These are phyloP conservation scores for Plasmodium knowlesi DNA, from an alignment of 169 alveolate species.

Conservation along the genomic window DNA sequence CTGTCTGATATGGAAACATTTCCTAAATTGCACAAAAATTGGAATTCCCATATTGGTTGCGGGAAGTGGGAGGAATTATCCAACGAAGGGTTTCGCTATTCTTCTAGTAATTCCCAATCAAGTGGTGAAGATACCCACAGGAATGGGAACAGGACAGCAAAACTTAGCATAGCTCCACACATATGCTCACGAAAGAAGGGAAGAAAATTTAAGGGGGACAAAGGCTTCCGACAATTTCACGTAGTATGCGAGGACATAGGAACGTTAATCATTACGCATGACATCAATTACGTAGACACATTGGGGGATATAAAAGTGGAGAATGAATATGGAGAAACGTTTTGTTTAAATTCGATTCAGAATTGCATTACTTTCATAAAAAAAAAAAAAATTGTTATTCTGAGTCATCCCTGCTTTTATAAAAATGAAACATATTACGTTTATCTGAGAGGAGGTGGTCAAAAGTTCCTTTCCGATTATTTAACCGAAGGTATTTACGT, in stretches of 20 bases:
- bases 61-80: background rate
- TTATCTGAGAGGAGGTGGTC: background rate
- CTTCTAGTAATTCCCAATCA: background rate
- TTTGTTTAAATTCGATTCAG: constrained; percentile 13
- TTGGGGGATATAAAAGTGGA: constrained; percentile 29
- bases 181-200: background rate
- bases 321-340: constrained; percentile 23
- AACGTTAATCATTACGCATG: constrained; percentile 9
- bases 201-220: background rate
- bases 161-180: background rate
- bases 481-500: constrained; percentile 12
- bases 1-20: background rate
- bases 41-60: background rate
- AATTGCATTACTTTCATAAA: constrained; percentile 22
- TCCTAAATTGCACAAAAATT: background rate
- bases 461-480: constrained; percentile 4
- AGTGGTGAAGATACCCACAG: background rate
- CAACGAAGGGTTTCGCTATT: background rate
- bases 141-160: background rate
- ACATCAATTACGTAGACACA: background rate
- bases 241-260: constrained; percentile 31
- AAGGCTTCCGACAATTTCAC: background rate
- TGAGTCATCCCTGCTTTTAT: constrained; percentile 21
- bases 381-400: constrained; percentile 11
- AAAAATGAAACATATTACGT: constrained; percentile 42